These are phyloP conservation scores for Coemansia sp. DNA, from an alignment of 192 early-diverging fungal species.

Conservation along the genomic window DNA sequence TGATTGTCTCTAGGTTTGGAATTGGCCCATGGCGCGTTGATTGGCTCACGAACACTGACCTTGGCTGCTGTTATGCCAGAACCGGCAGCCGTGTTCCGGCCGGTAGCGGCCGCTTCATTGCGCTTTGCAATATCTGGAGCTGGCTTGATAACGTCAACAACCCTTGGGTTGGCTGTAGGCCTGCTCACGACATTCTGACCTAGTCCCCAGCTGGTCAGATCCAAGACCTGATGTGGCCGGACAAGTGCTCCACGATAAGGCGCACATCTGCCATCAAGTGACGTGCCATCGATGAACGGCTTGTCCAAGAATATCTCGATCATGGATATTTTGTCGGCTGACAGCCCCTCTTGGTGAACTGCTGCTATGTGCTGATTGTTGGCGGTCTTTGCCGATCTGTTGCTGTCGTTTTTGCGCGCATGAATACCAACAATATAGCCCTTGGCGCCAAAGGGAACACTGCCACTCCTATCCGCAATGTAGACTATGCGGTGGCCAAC, in stretches of 20 bases:
- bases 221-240: conserved; percentile 64
- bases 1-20: background rate
- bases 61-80: background rate
- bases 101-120: conserved; percentile 1
- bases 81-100: conserved; percentile 16
- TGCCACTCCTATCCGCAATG: conserved; percentile 61
- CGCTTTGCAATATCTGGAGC: conserved; percentile 15
- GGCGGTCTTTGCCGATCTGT: conserved; percentile 2
- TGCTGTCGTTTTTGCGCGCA: conserved; percentile 14
- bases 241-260: conserved; percentile 73
- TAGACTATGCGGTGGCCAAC: conserved; percentile 88
- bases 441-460: conserved; percentile 75
- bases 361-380: conserved; percentile 65
- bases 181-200: conserved; percentile 22
- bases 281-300: conserved; percentile 75
- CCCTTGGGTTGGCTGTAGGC: conserved; percentile 22
- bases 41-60: conserved; percentile 40
- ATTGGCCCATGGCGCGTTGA: conserved; percentile 36
- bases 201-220: conserved; percentile 61
- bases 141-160: conserved; percentile 28
- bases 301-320: conserved; percentile 90
- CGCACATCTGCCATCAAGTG: conserved; percentile 77
- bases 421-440: conserved; percentile 84
- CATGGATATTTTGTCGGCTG: conserved; percentile 58
- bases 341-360: conserved; percentile 55